These are phyloP conservation scores for Hymenoscyphus linearis DNA, from an alignment of 2,329 filamentous ascomycete species.

Conservation along the genomic window DNA sequence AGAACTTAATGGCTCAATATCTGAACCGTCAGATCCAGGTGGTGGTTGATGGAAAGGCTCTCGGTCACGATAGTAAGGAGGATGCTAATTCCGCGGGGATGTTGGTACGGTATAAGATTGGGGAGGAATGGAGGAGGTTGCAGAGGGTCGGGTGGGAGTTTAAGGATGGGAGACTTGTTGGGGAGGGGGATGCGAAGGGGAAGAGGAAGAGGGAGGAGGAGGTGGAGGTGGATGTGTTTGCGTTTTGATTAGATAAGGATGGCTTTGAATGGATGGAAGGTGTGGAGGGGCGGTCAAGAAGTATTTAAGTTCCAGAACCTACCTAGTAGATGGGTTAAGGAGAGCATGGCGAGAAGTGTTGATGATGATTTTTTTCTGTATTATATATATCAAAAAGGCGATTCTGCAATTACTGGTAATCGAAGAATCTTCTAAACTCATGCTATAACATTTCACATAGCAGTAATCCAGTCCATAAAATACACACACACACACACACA, in stretches of 20 bases:
- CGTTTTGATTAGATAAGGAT: not conserved
- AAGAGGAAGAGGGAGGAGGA: conserved; percentile 9
- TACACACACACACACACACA: not conserved
- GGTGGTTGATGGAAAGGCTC: conserved; percentile 37
- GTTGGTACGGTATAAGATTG: conserved; percentile 67
- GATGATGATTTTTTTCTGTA: not conserved
- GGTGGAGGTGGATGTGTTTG: conserved; percentile 1
- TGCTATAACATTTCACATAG: not conserved
- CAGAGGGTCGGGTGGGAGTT: conserved; percentile 63
- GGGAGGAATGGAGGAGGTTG: conserved; percentile 64
- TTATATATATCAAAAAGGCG: not conserved
- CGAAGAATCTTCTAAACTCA: not conserved
- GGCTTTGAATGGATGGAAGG: not conserved
- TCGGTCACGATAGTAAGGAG: conserved; percentile 87
- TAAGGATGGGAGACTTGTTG: conserved; percentile 39
- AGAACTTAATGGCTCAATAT: conserved; percentile 62
- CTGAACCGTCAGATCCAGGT: conserved; percentile 76
- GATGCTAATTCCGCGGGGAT: conserved; percentile 88
- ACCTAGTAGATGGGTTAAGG: too few relatives aligned
- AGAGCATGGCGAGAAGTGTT: too few relatives aligned
- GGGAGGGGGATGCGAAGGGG: not conserved
- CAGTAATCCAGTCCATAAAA: not conserved
- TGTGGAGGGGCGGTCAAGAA: not conserved
- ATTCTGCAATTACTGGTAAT: not conserved
- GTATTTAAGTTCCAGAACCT: too few relatives aligned